Evolutionary conservation across 2,329 filamentous ascomycete species (phyloP), one percentile per base, ranked within the genome.

Genomic region (Herpotrichia juniperi): DNA sequence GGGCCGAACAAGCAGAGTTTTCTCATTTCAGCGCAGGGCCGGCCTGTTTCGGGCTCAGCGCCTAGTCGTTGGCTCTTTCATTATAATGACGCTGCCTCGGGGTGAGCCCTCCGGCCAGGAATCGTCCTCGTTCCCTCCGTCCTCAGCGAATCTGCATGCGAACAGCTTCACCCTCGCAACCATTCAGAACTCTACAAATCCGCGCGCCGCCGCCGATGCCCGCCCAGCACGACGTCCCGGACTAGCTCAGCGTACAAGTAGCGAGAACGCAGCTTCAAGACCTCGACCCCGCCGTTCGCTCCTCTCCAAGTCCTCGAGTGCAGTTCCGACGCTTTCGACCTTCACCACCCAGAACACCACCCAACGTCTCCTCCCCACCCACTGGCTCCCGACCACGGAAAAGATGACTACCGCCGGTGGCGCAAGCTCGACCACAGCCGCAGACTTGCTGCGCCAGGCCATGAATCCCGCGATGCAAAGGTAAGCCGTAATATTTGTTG

Each of bases 381-480:
- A 63, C 61, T 64, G 54, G 58, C 59, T 63, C 39, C 57, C 64
- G 25, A 58, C 62, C 63, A 67, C 62, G 61, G 67, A 61, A 49
- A 70, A 69, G 64, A 65, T 68, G 66, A 66, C 70, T 61, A 62
- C 66, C 37, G 57, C 68, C 54, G 58, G 59, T 54, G 76, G 76
- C 70, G 75, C 76, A 70, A 73, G 76, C 61, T 81, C 79, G 61
- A 72, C 78, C 62, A 77, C 77, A 53, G 82, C 83, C 49, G 79
- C 81, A 46, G 83, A 85, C 64, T 73, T 84, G 71, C 73, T 84
- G 64, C 79, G 83, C 65, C 84, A 85, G 72, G 78, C 81, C 53
- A 79, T 82, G 72, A n/a, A n/a, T n/a, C n/a, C n/a, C n/a, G n/a
- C n/a, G n/a, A 73, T 80, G 69, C 81, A 82, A 67, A 82, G 79